These are phyloP conservation scores for Beta macrorhiza DNA, from an alignment of 179 eudicot species.

Conservation along the genomic window DNA sequence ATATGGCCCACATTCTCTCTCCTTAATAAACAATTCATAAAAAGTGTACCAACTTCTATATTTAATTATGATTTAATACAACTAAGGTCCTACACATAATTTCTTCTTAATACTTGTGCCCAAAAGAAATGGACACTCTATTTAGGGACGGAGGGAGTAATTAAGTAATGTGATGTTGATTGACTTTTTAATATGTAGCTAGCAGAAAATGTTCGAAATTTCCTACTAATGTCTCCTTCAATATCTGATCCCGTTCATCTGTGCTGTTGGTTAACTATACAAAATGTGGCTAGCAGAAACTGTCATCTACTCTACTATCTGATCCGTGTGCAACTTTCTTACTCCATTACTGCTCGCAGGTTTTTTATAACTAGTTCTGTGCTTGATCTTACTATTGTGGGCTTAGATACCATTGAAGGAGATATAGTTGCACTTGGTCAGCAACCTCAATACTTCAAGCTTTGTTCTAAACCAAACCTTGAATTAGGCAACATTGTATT, in stretches of 20 bases:
- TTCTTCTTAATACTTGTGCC: no score
- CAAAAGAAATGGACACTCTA: no score
- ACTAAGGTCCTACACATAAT: no score
- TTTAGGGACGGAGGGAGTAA: no score
- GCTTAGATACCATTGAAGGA: constrained; percentile 74
- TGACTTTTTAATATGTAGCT: neutral
- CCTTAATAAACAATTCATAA: no score
- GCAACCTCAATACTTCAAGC: constrained; percentile 72
- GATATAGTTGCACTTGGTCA: constrained; percentile 59
- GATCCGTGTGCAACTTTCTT: constrained; percentile 1
- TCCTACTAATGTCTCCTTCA: neutral
- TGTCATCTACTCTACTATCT: neutral
- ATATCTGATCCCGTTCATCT: neutral
- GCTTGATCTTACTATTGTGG: constrained; percentile 93
- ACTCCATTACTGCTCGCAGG: constrained; percentile 39
- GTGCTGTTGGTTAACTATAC: neutral
- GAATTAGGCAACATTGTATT: constrained; percentile 77
- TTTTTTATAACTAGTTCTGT: constrained; percentile 92
- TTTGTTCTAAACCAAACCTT: constrained; percentile 68
- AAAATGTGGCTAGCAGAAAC: neutral
- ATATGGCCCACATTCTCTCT: no score
- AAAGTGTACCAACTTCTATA: no score
- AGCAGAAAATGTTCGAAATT: neutral
- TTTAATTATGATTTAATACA: no score
- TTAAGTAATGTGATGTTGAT: neutral